These are phyloP conservation scores for Sporormia fimetaria DNA, from an alignment of 495 filamentous ascomycete genomes.

Conservation along the genomic window DNA sequence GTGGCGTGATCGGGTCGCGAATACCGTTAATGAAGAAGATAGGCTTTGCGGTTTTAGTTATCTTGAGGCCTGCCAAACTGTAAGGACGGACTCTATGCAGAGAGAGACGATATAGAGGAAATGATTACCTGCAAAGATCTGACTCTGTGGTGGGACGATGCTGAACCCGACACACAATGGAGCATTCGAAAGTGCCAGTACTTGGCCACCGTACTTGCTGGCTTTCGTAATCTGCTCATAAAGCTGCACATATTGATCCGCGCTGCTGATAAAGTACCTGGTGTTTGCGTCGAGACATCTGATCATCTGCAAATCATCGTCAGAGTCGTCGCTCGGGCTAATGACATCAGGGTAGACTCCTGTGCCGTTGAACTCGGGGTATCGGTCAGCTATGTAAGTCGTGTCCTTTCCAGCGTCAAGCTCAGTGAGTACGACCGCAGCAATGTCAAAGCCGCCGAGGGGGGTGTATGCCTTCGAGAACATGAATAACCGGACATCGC, in stretches of 20 bases:
- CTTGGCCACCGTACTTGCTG: too few species aligned
- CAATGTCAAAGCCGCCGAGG: conserved; percentile 24
- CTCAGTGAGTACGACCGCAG: conserved; percentile 48
- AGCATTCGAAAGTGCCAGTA: neutral
- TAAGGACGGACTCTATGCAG: conserved; percentile 45
- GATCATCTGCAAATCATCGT: neutral
- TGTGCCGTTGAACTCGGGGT: too few species aligned
- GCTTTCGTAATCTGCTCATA: too few species aligned
- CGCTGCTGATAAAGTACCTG: neutral
- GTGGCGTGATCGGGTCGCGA: conserved; percentile 46
- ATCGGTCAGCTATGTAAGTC: too few species aligned
- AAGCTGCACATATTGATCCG: neutral
- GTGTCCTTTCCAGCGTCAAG: conserved; percentile 44
- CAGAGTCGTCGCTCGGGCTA: neutral
- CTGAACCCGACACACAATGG: neutral
- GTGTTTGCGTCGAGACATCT: too few species aligned
- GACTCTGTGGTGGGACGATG: conserved; percentile 1
- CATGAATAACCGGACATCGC: conserved; percentile 31
- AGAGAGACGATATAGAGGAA: conserved; percentile 37
- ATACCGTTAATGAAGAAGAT: conserved; percentile 45
- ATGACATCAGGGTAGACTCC: neutral
- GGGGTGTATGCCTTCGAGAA: conserved; percentile 2
- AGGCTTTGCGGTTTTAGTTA: conserved; percentile 38
- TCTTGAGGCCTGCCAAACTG: conserved; percentile 34
- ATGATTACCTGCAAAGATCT: conserved; percentile 23